A percentile compares a stretch with the other conserved stretches of the same genome.
phyloP scores from a whole-genome alignment of 176 grass and related monocot species.

The Cocos nucifera region DNA sequence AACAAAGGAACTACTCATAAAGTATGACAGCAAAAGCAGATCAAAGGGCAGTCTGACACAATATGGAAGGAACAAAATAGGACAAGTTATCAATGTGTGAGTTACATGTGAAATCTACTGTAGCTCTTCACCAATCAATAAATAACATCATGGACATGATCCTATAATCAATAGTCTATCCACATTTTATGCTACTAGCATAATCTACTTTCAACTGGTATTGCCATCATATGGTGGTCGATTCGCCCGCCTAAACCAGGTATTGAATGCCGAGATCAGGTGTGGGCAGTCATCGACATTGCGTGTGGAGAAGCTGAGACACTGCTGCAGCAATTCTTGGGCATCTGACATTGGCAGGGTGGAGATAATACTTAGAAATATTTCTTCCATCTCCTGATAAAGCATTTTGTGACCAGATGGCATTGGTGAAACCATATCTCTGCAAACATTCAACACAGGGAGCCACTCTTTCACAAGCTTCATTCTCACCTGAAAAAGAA shows the following conservation, averaged over 20 bases:
- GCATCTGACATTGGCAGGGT: slow-evolving; percentile 55
- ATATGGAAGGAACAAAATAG: too few relatives aligned
- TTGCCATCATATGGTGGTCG: slow-evolving; percentile 23
- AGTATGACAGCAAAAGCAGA: too few relatives aligned
- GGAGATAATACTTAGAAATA: slow-evolving; percentile 80
- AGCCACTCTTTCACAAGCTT: slow-evolving; percentile 73
- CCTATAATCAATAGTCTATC: too few relatives aligned
- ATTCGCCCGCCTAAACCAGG: slow-evolving; percentile 39
- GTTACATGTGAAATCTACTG: too few relatives aligned
- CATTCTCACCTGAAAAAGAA: slow-evolving; percentile 47
- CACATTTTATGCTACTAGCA: too few relatives aligned
- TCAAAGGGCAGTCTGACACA: too few relatives aligned
- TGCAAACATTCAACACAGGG: slow-evolving; percentile 69
- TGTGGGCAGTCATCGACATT: slow-evolving; percentile 43
- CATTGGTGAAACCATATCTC: slow-evolving; percentile 45
- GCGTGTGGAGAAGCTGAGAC: slow-evolving; percentile 71
- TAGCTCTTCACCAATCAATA: too few relatives aligned
- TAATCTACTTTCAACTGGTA: too few relatives aligned
- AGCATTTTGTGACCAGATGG: slow-evolving; percentile 43
- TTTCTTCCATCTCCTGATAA: slow-evolving; percentile 67
- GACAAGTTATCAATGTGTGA: too few relatives aligned
- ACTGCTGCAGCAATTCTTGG: slow-evolving; percentile 71
- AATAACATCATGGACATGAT: too few relatives aligned
- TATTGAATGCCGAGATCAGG: slow-evolving; percentile 30
- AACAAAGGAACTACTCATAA: too few relatives aligned